Percentiles rank a stretch among this genome's conserved stretches.
Evolutionary conservation across 257 asterid genomes (phyloP).

Genomic region (Jasminum sambac): DNA sequence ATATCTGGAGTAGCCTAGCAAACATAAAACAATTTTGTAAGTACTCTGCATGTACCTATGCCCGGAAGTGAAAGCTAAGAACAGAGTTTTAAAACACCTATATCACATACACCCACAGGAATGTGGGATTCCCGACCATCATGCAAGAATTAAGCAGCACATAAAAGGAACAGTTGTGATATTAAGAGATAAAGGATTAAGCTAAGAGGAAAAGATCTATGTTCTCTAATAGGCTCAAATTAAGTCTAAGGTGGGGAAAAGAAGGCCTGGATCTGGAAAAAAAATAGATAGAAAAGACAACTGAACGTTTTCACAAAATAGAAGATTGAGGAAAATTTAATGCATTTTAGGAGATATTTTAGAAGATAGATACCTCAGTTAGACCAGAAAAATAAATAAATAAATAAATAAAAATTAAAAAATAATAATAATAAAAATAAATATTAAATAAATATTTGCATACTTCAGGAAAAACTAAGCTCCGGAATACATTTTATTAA

Average conservation of each 20-base stretch:
- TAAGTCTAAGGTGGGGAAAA: background rate
- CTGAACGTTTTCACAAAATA: background rate
- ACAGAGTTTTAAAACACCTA: constrained; percentile 8
- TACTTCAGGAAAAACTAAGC: background rate
- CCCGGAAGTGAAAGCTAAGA: constrained; percentile 10
- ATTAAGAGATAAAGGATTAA: constrained; percentile 5
- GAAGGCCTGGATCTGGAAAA: background rate
- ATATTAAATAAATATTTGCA: background rate
- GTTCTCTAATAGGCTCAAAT: constrained; percentile 3
- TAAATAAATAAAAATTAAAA: no score
- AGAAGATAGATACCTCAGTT: background rate
- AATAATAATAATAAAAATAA: no score
- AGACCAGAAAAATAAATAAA: background rate
- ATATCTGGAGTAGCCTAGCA: constrained; percentile 96
- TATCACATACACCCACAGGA: constrained; percentile 11
- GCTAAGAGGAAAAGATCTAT: constrained; percentile 1
- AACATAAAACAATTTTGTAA: constrained; percentile 26
- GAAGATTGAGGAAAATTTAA: background rate
- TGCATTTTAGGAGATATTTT: no score
- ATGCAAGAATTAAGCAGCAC: constrained; percentile 19
- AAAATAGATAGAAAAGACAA: background rate
- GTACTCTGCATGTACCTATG: constrained; percentile 12
- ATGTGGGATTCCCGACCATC: constrained; percentile 6
- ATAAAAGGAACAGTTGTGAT: constrained; percentile 11
- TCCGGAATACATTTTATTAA: constrained; percentile 6